phyloP scores from a whole-genome alignment of 169 alveolate species.

The Cryptosporidium xiaoi region DNA sequence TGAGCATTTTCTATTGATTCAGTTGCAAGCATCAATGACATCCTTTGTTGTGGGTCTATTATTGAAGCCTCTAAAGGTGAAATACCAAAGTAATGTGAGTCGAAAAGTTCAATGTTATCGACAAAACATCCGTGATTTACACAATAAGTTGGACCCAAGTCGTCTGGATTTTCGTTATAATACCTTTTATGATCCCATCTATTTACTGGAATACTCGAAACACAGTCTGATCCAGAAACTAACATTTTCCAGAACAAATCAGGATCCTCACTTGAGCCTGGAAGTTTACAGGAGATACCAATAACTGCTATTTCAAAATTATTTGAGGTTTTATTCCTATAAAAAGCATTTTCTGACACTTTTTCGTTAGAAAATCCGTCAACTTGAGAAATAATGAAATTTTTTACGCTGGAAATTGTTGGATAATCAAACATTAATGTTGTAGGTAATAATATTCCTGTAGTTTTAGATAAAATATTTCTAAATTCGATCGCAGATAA shows the following conservation, averaged over 20 bases:
- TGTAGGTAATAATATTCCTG: conserved; percentile 76
- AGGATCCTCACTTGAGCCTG: conserved; percentile 62
- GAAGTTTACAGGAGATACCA: conserved; percentile 79
- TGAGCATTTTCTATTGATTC: conserved; percentile 46
- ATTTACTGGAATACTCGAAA: conserved; percentile 40
- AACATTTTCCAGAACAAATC: conserved; percentile 71
- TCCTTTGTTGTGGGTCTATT: conserved; percentile 67
- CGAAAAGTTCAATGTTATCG: conserved; percentile 35
- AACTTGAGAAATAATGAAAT: conserved; percentile 6
- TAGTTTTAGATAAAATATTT: conserved; percentile 71
- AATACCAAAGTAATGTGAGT: conserved; percentile 48
- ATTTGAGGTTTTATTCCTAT: background rate
- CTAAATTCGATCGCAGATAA: conserved; percentile 81
- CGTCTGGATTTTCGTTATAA: conserved; percentile 5
- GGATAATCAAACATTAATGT: conserved; percentile 78
- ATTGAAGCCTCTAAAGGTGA: conserved; percentile 64
- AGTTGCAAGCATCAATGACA: conserved; percentile 47
- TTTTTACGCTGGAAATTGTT: conserved; percentile 48
- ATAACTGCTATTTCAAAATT: conserved; percentile 74
- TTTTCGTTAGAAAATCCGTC: background rate
- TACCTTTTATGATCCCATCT: conserved; percentile 54
- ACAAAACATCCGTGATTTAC: conserved; percentile 62
- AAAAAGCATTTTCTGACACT: background rate
- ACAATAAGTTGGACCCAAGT: conserved; percentile 62
- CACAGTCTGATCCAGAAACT: conserved; percentile 32